phyloP scores from a whole-genome alignment of 73 alveolate species.

The Diophrys appendiculata region DNA sequence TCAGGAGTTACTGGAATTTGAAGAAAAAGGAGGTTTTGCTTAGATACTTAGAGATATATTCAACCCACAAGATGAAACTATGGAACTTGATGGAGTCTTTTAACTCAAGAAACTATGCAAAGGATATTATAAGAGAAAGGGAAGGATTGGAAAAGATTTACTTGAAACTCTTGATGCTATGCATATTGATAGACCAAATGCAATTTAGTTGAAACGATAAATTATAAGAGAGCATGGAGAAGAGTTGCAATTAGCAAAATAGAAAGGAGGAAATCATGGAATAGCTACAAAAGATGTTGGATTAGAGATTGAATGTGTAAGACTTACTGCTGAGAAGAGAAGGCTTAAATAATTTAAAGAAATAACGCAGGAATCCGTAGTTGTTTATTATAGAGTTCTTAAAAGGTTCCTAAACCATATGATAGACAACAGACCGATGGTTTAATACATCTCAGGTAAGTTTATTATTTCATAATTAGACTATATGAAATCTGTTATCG shows the following conservation, averaged over 20 bases:
- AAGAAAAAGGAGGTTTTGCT: slow-evolving; percentile 64
- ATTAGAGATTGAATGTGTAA: slow-evolving; percentile 18
- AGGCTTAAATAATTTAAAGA: slow-evolving; percentile 5
- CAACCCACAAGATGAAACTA: slow-evolving; percentile 45
- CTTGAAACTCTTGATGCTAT: slow-evolving; percentile 52
- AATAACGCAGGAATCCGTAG: slow-evolving; percentile 1
- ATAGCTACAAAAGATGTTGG: neutral
- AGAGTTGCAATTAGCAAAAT: neutral
- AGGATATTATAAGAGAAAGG: slow-evolving; percentile 50
- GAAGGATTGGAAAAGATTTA: slow-evolving; percentile 23
- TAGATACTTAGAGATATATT: slow-evolving; percentile 40
- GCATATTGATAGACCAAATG: slow-evolving; percentile 45
- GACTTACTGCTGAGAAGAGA: slow-evolving; percentile 31
- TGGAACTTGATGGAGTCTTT: slow-evolving; percentile 56
- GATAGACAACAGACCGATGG: neutral
- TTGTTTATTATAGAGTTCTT: slow-evolving; percentile 10
- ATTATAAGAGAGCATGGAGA: neutral
- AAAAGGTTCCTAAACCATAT: neutral
- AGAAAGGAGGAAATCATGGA: slow-evolving; percentile 10
- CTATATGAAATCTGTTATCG: slow-evolving; percentile 21
- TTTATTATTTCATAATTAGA: neutral
- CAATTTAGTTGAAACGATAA: slow-evolving; percentile 33
- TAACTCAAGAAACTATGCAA: slow-evolving; percentile 54
- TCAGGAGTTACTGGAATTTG: slow-evolving; percentile 54
- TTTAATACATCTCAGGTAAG: too few relatives aligned